Evolutionary conservation across 2,329 filamentous ascomycete genomes (phyloP).

Genomic region (Purpureocillium takamizusanense): DNA sequence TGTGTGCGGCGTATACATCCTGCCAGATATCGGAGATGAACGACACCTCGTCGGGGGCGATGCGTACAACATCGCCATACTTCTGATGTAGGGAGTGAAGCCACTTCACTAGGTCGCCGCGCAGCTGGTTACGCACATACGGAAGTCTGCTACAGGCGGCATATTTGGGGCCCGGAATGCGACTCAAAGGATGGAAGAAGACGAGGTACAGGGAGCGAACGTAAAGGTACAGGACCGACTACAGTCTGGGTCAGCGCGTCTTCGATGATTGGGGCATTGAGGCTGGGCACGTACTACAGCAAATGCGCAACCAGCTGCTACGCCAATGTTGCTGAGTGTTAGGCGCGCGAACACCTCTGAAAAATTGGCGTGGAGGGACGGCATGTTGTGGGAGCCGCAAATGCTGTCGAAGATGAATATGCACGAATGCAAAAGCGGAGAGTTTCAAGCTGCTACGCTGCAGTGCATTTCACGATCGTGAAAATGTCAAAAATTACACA

Average conservation of each 20-base stretch:
- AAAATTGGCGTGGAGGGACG: no score
- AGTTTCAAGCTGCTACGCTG: no score
- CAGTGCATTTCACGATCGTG: no score
- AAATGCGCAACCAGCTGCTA: no score
- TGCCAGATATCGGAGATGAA: slow-evolving; percentile 29
- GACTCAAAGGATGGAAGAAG: slow-evolving; percentile 22
- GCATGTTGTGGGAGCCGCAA: no score
- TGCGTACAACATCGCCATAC: slow-evolving; percentile 36
- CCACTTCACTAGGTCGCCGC: slow-evolving; percentile 16
- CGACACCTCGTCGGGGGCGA: slow-evolving; percentile 36
- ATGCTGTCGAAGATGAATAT: no score
- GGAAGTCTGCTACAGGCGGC: slow-evolving; percentile 4
- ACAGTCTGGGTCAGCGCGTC: not conserved
- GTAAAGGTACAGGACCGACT: not conserved
- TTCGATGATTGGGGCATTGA: no score
- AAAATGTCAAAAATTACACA: no score
- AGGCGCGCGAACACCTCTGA: no score
- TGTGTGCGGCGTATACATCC: slow-evolving; percentile 23
- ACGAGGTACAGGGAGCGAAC: slow-evolving; percentile 17
- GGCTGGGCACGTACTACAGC: no score
- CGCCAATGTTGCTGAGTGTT: no score
- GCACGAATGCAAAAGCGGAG: no score
- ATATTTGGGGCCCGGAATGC: slow-evolving; percentile 18
- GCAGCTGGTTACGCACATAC: slow-evolving; percentile 3
- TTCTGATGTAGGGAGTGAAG: slow-evolving; percentile 23